Evolutionary conservation across 2,329 filamentous ascomycete species (phyloP), one percentile per base, ranked within the genome.

Genomic region (Fusarium poae): DNA sequence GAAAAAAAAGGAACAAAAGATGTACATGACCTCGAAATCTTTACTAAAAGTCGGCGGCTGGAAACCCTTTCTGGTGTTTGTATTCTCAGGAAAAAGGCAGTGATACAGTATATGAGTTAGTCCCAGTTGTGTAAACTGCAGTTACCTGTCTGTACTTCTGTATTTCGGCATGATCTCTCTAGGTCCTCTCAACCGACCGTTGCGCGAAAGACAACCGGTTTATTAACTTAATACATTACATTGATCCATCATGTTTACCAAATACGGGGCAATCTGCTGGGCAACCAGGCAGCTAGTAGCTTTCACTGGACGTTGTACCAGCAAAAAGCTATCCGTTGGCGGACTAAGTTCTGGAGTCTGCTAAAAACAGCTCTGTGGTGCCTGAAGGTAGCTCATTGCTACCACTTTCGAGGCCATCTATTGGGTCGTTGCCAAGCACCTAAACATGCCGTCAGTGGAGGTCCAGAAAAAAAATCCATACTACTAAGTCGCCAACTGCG

Each of bases 381-480:
- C 32, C 54, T 49, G 25, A 13, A 30, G 32, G 30, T 44, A 63
- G 57, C 43, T 42, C 34, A 15, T 34, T 42, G 48, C 48, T 69
- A 16, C 27, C 15, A 30, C 39, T 37, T 46, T 59, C 23, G 25
- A 37, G 46, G 35, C 25, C 44, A 45, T 45, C 45, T 32, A 65
- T 69, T 66, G 62, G 64, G 20, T 21, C 48, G 25, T 18, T 21
- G 21, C 20, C 42, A 43, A 21, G 52, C 49, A 39, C n/a, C n/a
- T 25, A 25, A 65, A 34, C 39, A 62, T 48, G 42, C 57, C 56
- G 48, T 57, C 51, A 55, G 57, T 61, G 54, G 45, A 62, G 62
- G 45, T 46, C 61, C 52, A 49, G 43, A 37, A 50, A 67, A 70
- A 70, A 67, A 69, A 60, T 37, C 23, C 23, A 50, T 46, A 67